Percentiles rank a stretch among this genome's conserved stretches.
phyloP scores from a whole-genome alignment of 768 basidiomycete species.

The Termitomyces sp. region DNA sequence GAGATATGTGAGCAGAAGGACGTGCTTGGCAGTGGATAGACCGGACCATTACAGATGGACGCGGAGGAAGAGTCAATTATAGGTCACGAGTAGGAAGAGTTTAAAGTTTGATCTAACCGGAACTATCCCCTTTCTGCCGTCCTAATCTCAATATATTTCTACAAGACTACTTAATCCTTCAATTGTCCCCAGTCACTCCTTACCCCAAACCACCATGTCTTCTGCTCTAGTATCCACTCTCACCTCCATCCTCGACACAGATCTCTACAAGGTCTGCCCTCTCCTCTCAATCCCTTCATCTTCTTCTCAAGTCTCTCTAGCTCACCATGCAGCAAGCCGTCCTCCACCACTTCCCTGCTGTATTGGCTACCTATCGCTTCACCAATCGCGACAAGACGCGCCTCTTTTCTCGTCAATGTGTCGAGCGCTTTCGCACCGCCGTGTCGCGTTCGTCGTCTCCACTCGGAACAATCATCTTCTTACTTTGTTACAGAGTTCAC shows the following conservation, averaged over 20 bases:
- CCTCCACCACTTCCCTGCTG: slow-evolving; percentile 66
- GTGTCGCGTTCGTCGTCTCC: slow-evolving; percentile 43
- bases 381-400: slow-evolving; percentile 67
- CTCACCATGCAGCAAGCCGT: slow-evolving; percentile 97
- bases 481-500: slow-evolving; percentile 50
- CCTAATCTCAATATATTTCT: not conserved
- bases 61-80: not conserved
- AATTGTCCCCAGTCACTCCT: not conserved
- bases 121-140: slow-evolving; percentile 12
- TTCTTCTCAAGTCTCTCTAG: slow-evolving; percentile 32
- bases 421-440: slow-evolving; percentile 50
- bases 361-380: slow-evolving; percentile 69
- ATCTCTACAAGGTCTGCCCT: slow-evolving; percentile 78
- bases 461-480: not conserved
- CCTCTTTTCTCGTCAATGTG: slow-evolving; percentile 60
- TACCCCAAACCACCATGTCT: slow-evolving; percentile 29
- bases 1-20: slow-evolving; percentile 1
- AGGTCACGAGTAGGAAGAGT: not conserved
- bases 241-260: slow-evolving; percentile 81
- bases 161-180: not conserved
- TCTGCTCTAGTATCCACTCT: slow-evolving; percentile 22
- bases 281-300: not conserved
- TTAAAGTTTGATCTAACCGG: slow-evolving; percentile 4
- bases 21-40: slow-evolving; percentile 1
- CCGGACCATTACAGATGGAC: slow-evolving; percentile 17